Evolutionary conservation across 306 rosid species (phyloP), one percentile per base, ranked within the genome.

Genomic region (Ceratonia siliqua): DNA sequence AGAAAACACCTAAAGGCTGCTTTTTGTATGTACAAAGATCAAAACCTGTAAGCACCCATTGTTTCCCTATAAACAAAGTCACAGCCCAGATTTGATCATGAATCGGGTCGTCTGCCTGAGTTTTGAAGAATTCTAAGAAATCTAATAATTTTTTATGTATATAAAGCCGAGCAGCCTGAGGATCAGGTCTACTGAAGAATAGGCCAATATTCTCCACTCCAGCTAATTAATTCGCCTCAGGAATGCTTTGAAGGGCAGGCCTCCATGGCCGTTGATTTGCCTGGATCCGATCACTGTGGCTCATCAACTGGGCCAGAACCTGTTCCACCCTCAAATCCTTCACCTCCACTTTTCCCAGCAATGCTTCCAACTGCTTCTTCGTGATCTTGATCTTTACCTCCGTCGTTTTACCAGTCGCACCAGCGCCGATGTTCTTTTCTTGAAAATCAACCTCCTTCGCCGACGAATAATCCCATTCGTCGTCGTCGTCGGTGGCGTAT

Each of bases 321-420:
- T 92, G 87, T 0, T 90, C 85, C 21, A 85, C 82, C 5, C 89
- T 80, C 69, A 88, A 72, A 30, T 85, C 93, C 17, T 83, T 78
- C 24, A 78, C 66, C 7, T 88, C 88, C 43, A 65, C 79, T 52
- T 70, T 88, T 1, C 88, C 86, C 15, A 90, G 50, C 74, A 90
- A 76, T 69, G 81, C 85, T 69, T 87, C 84, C 74, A 90, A 20
- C 55, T 90, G 88, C 64, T 85, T 92, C 96, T 85, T 92, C 22
- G 94, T 83, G 33, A 92, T 92, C 88, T 87, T 92, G 63, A 92
- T 84, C 86, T 92, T 92, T 68, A 92, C 84, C 83, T 82, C 90
- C 10, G 28, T 38, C 4, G 64, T 27, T 48, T 68, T 74, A 0
- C 45, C 14, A 0, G 30, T 1, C 11, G 4, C 33, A 1, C 28